Conservation (phyloP, 202 grass and related monocot genomes). For the Zizania palustris region DNA sequence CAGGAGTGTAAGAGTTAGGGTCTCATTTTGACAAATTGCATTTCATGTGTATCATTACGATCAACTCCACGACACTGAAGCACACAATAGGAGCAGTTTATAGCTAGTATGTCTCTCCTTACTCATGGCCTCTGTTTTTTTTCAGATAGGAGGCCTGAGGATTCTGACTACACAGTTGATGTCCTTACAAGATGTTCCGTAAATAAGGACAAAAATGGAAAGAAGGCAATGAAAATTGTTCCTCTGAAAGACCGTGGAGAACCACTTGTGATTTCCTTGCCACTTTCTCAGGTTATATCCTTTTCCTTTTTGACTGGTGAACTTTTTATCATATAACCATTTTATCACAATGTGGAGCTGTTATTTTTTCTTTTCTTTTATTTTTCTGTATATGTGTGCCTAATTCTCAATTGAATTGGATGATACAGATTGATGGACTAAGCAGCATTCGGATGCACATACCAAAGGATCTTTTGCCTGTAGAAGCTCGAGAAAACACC, state of each 20-base stretch:
- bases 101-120: slow-evolving; percentile 32
- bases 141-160: slow-evolving; percentile 73
- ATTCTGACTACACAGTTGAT: slow-evolving; percentile 84
- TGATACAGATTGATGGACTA: slow-evolving; percentile 72
- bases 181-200: slow-evolving; percentile 77
- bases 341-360: neutral
- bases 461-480: slow-evolving; percentile 87
- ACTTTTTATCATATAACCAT: slow-evolving; percentile 17
- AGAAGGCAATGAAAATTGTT: slow-evolving; percentile 68
- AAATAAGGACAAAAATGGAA: slow-evolving; percentile 73
- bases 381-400: neutral
- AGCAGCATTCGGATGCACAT: slow-evolving; percentile 85
- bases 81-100: neutral
- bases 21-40: neutral
- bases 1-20: neutral
- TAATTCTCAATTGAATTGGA: slow-evolving; percentile 43
- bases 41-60: neutral
- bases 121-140: slow-evolving; percentile 37
- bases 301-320: slow-evolving; percentile 29
- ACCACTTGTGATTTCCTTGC: slow-evolving; percentile 77
- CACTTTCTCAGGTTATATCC: slow-evolving; percentile 77
- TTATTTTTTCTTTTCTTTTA: neutral
- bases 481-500: slow-evolving; percentile 83
- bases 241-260: slow-evolving; percentile 71
- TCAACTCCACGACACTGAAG: neutral